Base-by-base conservation (phyloP, 2,329 filamentous ascomycete genomes). In the Neodidymelliopsis sp. region DNA sequence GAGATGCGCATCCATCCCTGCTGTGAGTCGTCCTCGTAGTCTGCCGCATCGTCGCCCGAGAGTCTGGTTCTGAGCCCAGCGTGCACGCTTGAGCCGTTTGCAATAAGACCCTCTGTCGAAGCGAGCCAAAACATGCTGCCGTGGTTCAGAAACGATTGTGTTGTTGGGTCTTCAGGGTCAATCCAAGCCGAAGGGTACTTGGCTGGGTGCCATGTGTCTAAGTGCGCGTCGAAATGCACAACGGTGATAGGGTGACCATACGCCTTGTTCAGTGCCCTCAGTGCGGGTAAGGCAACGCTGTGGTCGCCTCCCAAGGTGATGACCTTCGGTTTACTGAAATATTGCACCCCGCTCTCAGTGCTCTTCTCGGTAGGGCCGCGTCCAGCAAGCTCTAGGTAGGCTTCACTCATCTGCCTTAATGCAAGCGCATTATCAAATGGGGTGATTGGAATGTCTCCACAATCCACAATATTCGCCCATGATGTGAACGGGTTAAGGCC, bases 121-220 rank as follows among this genome's bases (percentile, higher is more conserved):
- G 91, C 91, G 59, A 93, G 82, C 88, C 90, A 93, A 79, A 96
- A 96, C 86, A 96, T 94, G 59, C 84, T 90, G 4, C 92, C 91
- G 72, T 96, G 91, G 66, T 87, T 96, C 77, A 95, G 94, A 60
- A 87, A 83, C 2, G 84, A 81, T 70, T 90, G 88, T 51, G 84
- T 81, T 2, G 81, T 82, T 6, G 78, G 72, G 42, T 78, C 73
- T 13, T 71, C 65, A 2, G 69, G 60, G 48, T 79, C 75, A 10
- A 80, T 69, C 91, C 91, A 96, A 45, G 86, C 84, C 12, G 82
- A 86, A 0, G 90, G 89, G 72, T 95, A 96, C 60, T 90, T 87
- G 18, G 80, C 82, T 2, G 90, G 89, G 69, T 93, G 86, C 90
- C 90, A 94, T 2, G 90, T 94, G 68, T 94, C 90, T 2, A 94